Percentiles rank a stretch among this genome's conserved stretches.
Evolutionary conservation across 345 rosid genomes (phyloP).

Genomic region (Triadica sebifera): DNA sequence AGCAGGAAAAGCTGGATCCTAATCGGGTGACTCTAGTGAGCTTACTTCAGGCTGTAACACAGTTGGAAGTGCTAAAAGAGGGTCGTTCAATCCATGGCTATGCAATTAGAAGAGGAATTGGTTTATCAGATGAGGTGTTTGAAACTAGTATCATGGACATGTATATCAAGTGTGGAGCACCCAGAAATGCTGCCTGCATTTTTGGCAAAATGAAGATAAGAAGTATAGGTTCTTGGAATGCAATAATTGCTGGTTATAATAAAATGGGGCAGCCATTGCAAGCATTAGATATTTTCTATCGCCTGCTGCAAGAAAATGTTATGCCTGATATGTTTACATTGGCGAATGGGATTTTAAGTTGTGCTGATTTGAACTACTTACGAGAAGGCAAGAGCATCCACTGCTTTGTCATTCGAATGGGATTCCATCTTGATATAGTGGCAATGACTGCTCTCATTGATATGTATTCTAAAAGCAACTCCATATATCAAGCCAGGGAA

Average conservation of each 20-base stretch:
- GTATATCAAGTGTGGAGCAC: constrained; percentile 35
- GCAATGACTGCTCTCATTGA: constrained; percentile 35
- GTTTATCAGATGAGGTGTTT: constrained; percentile 34
- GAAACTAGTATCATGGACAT: constrained; percentile 36
- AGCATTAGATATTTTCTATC: constrained; percentile 24
- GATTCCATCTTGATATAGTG: constrained; percentile 30
- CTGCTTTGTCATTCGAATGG: constrained; percentile 26
- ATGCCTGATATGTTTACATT: constrained; percentile 27
- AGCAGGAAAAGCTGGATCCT: constrained; percentile 25
- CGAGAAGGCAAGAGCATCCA: constrained; percentile 37
- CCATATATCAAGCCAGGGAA: constrained; percentile 26
- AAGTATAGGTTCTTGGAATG: constrained; percentile 36
- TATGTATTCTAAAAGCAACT: constrained; percentile 35
- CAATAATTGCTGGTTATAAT: constrained; percentile 31
- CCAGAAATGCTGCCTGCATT: constrained; percentile 14
- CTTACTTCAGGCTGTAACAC: constrained; percentile 33
- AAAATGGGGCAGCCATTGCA: constrained; percentile 27
- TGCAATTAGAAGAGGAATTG: constrained; percentile 35
- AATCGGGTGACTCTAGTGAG: constrained; percentile 36
- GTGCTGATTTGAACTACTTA: constrained; percentile 29
- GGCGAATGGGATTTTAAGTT: constrained; percentile 31
- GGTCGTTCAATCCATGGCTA: constrained; percentile 39
- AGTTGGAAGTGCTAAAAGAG: constrained; percentile 18
- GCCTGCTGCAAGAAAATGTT: constrained; percentile 24
- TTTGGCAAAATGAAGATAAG: constrained; percentile 21